phyloP scores from a whole-genome alignment of 441 rosid species.

The Kokia cookei region DNA sequence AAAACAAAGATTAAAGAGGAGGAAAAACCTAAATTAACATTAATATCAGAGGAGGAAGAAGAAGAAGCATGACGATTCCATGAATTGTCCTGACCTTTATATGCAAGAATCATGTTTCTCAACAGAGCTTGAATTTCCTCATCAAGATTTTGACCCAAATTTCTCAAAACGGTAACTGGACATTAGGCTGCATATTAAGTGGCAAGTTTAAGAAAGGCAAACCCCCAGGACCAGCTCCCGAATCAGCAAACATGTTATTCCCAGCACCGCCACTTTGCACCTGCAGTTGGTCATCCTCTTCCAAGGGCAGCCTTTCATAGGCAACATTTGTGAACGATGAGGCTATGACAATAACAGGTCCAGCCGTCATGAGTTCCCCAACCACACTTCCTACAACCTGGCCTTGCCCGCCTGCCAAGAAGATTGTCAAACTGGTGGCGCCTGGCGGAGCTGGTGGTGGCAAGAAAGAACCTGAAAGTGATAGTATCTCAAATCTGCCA shows the following conservation, averaged over 20 bases:
- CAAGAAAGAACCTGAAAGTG: constrained; percentile 80
- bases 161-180: constrained; percentile 46
- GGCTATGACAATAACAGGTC: constrained; percentile 83
- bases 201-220: constrained; percentile 87
- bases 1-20: neutral
- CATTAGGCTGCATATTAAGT: constrained; percentile 53
- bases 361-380: constrained; percentile 79
- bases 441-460: constrained; percentile 99
- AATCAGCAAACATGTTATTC: constrained; percentile 50
- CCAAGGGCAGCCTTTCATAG: constrained; percentile 83
- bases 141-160: neutral
- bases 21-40: constrained; percentile 20
- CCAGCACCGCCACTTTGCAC: constrained; percentile 39
- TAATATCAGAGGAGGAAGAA: constrained; percentile 7
- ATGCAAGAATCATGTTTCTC: constrained; percentile 11
- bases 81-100: constrained; percentile 34
- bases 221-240: constrained; percentile 47
- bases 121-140: constrained; percentile 5
- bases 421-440: constrained; percentile 82
- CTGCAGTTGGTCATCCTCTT: constrained; percentile 62
- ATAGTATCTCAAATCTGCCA: constrained; percentile 86
- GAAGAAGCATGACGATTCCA: constrained; percentile 12
- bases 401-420: constrained; percentile 83
- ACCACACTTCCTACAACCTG: constrained; percentile 91
- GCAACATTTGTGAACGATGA: constrained; percentile 89